Evolutionary conservation across 2,329 filamentous ascomycete species (phyloP).

Genomic region (Penicillium janthinellum): DNA sequence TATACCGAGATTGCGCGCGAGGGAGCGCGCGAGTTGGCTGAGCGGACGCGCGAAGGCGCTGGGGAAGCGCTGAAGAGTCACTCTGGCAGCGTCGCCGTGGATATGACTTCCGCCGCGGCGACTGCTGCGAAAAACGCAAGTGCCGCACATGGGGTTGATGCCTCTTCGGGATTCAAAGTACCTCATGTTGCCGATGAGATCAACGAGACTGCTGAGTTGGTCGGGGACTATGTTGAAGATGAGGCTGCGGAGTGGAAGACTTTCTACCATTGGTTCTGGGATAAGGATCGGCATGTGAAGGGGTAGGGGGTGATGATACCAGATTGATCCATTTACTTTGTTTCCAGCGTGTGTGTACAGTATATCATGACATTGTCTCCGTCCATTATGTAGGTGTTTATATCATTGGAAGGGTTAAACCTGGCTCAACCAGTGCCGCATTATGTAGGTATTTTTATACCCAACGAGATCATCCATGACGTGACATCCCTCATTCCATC

Average conservation of each 20-base stretch:
- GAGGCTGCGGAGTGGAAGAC: constrained; percentile 43
- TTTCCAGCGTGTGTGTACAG: neutral
- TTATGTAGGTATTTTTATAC: neutral
- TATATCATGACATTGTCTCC: constrained; percentile 3
- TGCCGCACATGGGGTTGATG: constrained; percentile 20
- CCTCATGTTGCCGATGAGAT: constrained; percentile 26
- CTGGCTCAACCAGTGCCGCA: neutral
- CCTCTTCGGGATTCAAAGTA: constrained; percentile 24
- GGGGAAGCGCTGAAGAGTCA: constrained; percentile 27
- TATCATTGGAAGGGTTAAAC: neutral
- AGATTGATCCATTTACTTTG: neutral
- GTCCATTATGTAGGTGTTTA: neutral
- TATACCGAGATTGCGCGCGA: constrained; percentile 45
- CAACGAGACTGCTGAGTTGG: constrained; percentile 49
- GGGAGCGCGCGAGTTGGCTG: constrained; percentile 39
- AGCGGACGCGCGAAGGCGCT: constrained; percentile 32
- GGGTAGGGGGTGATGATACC: neutral
- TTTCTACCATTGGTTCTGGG: constrained; percentile 48
- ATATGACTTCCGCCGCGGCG: constrained; percentile 34
- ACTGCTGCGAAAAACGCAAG: constrained; percentile 7
- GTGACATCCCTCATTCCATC: too few relatives aligned
- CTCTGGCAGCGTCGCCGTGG: constrained; percentile 28
- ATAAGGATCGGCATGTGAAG: constrained; percentile 27
- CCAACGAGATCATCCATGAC: neutral
- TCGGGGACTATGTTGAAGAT: constrained; percentile 50